These are phyloP conservation scores for Lojkania enalia DNA, from an alignment of 2,329 filamentous ascomycete genomes.

Conservation along the genomic window DNA sequence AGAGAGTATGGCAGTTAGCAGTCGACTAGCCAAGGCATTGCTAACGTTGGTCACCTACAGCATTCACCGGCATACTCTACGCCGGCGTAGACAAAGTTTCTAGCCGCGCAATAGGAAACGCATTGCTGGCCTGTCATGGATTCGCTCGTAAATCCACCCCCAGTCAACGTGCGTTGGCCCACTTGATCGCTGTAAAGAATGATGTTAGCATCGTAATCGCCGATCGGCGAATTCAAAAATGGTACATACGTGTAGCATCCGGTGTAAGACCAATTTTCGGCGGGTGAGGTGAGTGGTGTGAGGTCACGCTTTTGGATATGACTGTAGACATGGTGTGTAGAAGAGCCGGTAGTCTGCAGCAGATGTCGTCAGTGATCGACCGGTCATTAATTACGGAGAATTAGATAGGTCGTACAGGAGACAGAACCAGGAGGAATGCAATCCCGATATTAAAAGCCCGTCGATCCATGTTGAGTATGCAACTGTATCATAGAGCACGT, in stretches of 20 bases:
- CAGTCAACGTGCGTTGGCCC: conserved; percentile 6
- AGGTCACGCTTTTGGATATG: conserved; percentile 7
- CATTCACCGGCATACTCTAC: conserved; percentile 21
- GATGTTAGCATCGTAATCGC: neutral
- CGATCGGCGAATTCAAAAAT: neutral
- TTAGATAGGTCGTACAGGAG: conserved; percentile 15
- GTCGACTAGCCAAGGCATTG: neutral
- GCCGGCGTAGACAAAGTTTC: conserved; percentile 15
- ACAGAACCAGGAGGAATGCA: conserved; percentile 14
- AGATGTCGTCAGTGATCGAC: conserved; percentile 10
- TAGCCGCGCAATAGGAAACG: conserved; percentile 13
- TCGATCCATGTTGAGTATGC: no score
- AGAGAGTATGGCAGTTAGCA: neutral
- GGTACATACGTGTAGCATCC: conserved; percentile 36
- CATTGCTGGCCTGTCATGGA: conserved; percentile 18
- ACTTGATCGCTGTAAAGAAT: conserved; percentile 13
- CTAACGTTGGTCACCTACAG: conserved; percentile 4
- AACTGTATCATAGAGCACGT: no score
- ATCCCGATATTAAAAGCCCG: no score
- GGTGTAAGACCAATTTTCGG: conserved; percentile 25
- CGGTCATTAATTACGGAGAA: neutral
- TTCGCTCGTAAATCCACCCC: conserved; percentile 1
- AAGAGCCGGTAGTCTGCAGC: conserved; percentile 9
- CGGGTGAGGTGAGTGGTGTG: conserved; percentile 8
- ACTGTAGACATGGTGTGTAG: conserved; percentile 7